Evolutionary conservation across 2,329 filamentous ascomycete genomes (phyloP), one percentile per base, ranked within the genome.

Genomic region (Epichloe bromicola): DNA sequence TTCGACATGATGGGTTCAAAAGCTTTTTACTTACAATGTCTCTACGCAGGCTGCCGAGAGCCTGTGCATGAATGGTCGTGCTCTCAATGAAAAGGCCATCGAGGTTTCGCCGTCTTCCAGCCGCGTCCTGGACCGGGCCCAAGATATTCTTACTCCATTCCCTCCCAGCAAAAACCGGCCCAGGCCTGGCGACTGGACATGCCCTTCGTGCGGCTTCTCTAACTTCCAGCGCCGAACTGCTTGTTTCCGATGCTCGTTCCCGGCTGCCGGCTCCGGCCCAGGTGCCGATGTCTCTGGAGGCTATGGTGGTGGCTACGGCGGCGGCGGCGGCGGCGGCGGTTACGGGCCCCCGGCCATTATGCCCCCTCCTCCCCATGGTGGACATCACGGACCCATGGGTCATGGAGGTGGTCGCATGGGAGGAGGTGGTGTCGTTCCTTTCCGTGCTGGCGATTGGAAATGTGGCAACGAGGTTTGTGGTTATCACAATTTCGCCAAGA

Each of bases 401-500:
- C 75, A 79, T 56, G 75, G 77, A 46, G 78, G 78, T 49, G 78
- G 85, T 54, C 83, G 87, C 58, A 87, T 88, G 75, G 85, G 86
- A 56, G 86, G 87, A 56, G 85, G 86, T 56, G 86, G 86, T 51
- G 85, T 89, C 46, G 93, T 98, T 42, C 93, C 93, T 15, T 98
- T 98, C 84, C 86, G 93, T 63, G 93, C 93, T 51, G 93, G 93
- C 63, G 93, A 98, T 65, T 98, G 93, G 93, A 96, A 96, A 70
- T 98, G 93, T 64, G 93, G 93, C 51, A 93, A 93, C 57, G 93
- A 98, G 64, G 89, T 90, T 38, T 98, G 93, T 66, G 88, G 87
- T 53, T 98, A 98, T 69, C 93, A 98, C 75, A 98, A 98, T 74
- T 98, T 98, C 65, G 93, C 93, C 55, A 98, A 98, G 80, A 98